Evolutionary conservation across 208 protist genomes (phyloP), one percentile per base, ranked within the genome.

Genomic region (Endotrypanum monterogeii): DNA sequence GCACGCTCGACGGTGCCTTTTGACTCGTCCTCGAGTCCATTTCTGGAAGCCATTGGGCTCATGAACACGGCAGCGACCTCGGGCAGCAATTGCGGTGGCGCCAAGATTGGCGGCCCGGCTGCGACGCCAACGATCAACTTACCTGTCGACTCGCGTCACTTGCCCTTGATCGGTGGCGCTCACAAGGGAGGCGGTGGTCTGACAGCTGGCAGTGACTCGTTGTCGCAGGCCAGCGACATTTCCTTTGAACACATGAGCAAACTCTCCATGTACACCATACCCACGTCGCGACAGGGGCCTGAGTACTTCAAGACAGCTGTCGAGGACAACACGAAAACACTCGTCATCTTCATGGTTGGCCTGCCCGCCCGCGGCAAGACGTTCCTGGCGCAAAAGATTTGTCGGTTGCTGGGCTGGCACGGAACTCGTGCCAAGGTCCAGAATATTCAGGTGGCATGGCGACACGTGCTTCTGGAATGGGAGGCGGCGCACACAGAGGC

Each of bases 301-400:
- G 82, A 94, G 80, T 90, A 93, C 86, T 94, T 93, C 80, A 76
- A 76, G 16, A 58, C 41, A 3, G 65, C 66, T 18, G 67, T 71
- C 30, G 77, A 91, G 63, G 79, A 85, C 63, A 84, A 84, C 68
- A 77, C 75, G 14, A 79, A 82, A 32, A 87, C 85, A 37, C 79
- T 95, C 0, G 81, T 93, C 68, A 91, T 97, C 61, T 82, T 96
- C 69, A 97, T 96, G 94, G 89, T 97, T 50, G 94, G 94, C 39
- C 85, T 97, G 18, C 94, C 94, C 32, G 94, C 91, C n/a, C 84
- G 94, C 1, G 94, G 94, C 14, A 97, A 97, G 65, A 97, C 94
- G 3, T 97, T 96, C 76, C 67, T 97, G 8, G 94, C 94, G 20
- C 91, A 97, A 62, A 97, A 96, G 71, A 90, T 97, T 20, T 94